Base-by-base conservation (phyloP, 1,139 yeast species). In the Pichia sp. region DNA sequence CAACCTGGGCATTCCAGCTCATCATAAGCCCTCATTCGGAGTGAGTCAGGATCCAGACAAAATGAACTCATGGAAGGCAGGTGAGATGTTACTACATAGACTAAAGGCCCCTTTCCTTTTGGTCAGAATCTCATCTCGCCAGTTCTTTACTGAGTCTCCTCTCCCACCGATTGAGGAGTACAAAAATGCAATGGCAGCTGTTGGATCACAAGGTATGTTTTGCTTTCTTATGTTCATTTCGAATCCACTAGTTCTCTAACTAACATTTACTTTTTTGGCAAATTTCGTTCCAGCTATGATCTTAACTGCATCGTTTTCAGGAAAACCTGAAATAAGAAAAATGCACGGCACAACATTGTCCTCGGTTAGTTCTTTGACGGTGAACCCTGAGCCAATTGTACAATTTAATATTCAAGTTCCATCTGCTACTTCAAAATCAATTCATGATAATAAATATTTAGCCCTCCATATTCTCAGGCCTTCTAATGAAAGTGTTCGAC, bases 381-480 rank as follows among this genome's bases (percentile, higher is more conserved):
- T 88, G 36, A 75, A 77, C 52, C 97, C 97, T 0, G 73, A 73
- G 14, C 95, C 96, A 1, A 69, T 88, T 55, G 67, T 91, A 2
- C 93, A 87, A 64, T 90, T 91, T 71, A 91, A 90, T 66, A 73
- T 91, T 52, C 95, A 88, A 70, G 72, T 84, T 31, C 97, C 97
- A 0, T 87, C 96, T 6, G 78, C 84, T 50, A 90, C 97, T 0
- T 84, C 95, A 0, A 73, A 74, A 14, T 75, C 81, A 24, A 71
- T 91, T 48, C 91, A 87, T 63, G 71, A 75, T 9, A 71, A 77
- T 55, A 73, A 75, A 44, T 68, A 70, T 53, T 77, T 89, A 63
- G 96, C 95, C 1, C 72, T 91, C n/a, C 96, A 91, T 69, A 68
- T 89, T 34, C 71, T 91, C 62, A 81, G 83, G 5, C 91, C 95